Base-by-base conservation (phyloP, 2,329 filamentous ascomycete genomes). In the Penicillium corylophilum region DNA sequence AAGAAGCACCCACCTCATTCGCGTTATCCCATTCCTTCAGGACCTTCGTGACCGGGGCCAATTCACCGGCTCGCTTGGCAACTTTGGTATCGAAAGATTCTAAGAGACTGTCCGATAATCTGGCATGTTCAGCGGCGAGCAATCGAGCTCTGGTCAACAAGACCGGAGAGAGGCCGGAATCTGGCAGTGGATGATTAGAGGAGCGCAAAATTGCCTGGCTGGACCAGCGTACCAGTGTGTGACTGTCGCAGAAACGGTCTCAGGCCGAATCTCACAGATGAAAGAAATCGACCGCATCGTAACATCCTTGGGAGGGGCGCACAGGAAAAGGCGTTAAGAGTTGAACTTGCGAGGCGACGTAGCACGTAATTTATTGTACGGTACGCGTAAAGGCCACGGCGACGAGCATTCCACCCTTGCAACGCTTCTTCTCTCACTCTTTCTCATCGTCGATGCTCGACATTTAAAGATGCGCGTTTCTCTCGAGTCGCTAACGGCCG, bases 1-100 rank as follows among this genome's bases (percentile, higher is more conserved):
- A 9, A 13, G n/a, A n/a, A 44, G 43, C 47, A 60, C 72, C 51
- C 55, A 82, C 81, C 68, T 83, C 78, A 47, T 79, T 79, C 42
- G 82, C 80, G 53, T 78, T 75, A 44, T 85, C 79, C 77, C 82
- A 86, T 61, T 80, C 76, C 57, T 77, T 74, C 53, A 86, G 64
- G 3, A 81, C 79, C 35, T 74, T 70, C 31, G 78, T 75, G 4
- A 83, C 76, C 18, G 74, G 67, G 15, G 77, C 73, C 46, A 85
- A 71, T 60, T 85, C 80, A 36, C 82, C 83, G 26, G 80, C 64
- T 57, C 79, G 78, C 70, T 83, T 85, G 38, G 84, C 83, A 6
- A 77, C 70, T 44, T 73, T 73, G 9, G 77, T 71, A 56, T 85
- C 81, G 60, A 84, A 87, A 43, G 77, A 74, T 54, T 77, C 72